These are phyloP conservation scores for Zygosaccharomyces lentus DNA, from an alignment of 805 yeast species.

Conservation along the genomic window DNA sequence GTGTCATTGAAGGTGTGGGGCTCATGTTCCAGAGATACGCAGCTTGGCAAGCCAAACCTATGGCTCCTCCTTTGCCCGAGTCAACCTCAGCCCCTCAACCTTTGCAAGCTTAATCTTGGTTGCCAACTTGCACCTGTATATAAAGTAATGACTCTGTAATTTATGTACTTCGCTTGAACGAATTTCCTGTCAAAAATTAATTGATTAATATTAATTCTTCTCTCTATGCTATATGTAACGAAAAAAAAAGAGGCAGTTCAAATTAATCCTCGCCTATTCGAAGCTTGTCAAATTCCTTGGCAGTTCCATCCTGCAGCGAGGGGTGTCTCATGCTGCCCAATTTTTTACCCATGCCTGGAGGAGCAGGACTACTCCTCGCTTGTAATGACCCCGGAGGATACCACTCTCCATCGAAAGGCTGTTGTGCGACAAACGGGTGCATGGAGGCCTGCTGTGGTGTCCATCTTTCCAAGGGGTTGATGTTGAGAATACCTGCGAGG, in stretches of 20 bases:
- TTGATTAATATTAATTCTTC: neutral
- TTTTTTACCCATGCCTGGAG: conserved; percentile 8
- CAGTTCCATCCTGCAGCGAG: conserved; percentile 19
- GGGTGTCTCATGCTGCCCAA: conserved; percentile 13
- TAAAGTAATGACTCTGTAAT: conserved; percentile 6
- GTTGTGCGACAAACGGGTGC: conserved; percentile 83
- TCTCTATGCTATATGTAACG: neutral
- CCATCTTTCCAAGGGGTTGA: conserved; percentile 93
- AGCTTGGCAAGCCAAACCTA: conserved; percentile 77
- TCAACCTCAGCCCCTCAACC: conserved; percentile 31
- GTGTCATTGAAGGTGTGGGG: conserved; percentile 97
- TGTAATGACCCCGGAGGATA: conserved; percentile 43
- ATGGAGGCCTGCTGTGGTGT: conserved; percentile 91
- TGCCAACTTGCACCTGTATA: conserved; percentile 12
- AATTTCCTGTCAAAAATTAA: neutral
- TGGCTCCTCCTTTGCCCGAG: conserved; percentile 56
- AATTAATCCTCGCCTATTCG: conserved; percentile 18
- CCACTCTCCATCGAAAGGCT: conserved; percentile 51
- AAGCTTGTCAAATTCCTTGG: conserved; percentile 21
- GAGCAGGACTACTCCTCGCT: conserved; percentile 4
- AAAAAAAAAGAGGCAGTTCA: neutral
- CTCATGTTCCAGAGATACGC: conserved; percentile 87
- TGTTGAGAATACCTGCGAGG: conserved; percentile 66
- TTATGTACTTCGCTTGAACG: conserved; percentile 3
- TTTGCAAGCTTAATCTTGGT: conserved; percentile 29